Evolutionary conservation across 2,329 filamentous ascomycete species (phyloP).

Genomic region (Atkinsonella texensis): DNA sequence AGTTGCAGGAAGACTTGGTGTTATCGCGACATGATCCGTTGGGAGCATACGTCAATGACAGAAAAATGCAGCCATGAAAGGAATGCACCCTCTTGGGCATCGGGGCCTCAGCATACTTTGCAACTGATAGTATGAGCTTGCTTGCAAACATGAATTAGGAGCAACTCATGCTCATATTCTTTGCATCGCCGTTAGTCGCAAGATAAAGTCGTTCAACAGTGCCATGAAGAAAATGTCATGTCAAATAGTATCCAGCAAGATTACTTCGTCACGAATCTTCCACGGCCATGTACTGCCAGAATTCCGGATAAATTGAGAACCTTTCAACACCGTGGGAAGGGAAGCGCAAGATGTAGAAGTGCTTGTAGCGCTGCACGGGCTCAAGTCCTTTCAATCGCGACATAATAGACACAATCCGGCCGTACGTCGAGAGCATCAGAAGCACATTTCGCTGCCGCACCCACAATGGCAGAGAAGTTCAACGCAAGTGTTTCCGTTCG

Average conservation of each 20-base stretch:
- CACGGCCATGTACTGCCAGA: not conserved
- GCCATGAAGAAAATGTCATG: not conserved
- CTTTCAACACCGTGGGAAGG: not conserved
- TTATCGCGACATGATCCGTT: not conserved
- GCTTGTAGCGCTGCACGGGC: not conserved
- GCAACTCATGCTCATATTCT: not conserved
- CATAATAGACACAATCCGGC: not conserved
- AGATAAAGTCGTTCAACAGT: too few relatives aligned
- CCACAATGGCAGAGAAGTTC: not conserved
- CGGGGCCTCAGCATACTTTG: not conserved
- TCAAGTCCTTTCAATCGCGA: not conserved
- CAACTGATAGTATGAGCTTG: not conserved
- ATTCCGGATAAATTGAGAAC: not conserved
- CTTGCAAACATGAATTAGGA: not conserved
- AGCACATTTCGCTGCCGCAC: not conserved
- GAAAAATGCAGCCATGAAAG: not conserved
- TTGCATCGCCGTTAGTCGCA: too few relatives aligned
- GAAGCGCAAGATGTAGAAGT: not conserved
- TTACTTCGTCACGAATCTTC: not conserved
- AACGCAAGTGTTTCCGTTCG: not conserved
- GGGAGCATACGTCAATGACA: not conserved
- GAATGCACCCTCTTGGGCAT: not conserved
- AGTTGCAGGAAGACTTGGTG: not conserved
- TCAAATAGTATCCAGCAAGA: not conserved
- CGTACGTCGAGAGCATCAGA: slow-evolving; percentile 1